Base-by-base conservation (phyloP, 2,329 filamentous ascomycete genomes). In the Coleophoma eucalyptorum region DNA sequence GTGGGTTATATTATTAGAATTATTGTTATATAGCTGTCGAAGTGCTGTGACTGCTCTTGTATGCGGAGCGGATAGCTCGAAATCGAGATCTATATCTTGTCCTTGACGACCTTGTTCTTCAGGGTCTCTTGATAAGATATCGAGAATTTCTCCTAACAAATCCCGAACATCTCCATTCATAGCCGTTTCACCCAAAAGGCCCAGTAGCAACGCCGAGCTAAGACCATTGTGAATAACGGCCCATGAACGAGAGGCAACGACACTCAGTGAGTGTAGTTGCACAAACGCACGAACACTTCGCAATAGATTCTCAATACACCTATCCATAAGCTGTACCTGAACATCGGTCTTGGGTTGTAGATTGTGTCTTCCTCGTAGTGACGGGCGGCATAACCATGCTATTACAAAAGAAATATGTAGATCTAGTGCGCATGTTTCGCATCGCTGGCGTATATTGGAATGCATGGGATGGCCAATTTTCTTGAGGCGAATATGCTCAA, bases 171-270 rank as follows among this genome's bases (percentile, higher is more conserved):
- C 80, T 0, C 77, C 76, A 50, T 84, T 80, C 2, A 74, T 67
- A 61, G 82, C 81, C 7, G 80, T 81, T 55, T 83, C 80, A 48
- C 76, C 77, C 2, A 83, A 61, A 46, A 84, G 80, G 15, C 80
- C 80, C 5, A 84, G 74, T 10, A 84, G 69, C 4, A 84, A 71
- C 2, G 81, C 81, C 0, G 81, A 84, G 48, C 81, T 84, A 8
- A 84, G 71, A 2, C 81, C 81, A 59, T 84, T 80, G 52, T 84
- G 84, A 2, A 81, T 84, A 54, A 84, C 83, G 0, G 81, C 80
- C 81, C 81, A 84, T 51, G 79, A 83, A 33, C 81, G 72, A 0
- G 81, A 84, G 2, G 81, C 80, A 45, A 84, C 83, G 15, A 81
- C 77, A 2, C 80, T 83, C 32, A 84, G 69, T 58, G 83, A 80